Conservation (phyloP, 148 eudicot species). For the Polygonum maritimum region DNA sequence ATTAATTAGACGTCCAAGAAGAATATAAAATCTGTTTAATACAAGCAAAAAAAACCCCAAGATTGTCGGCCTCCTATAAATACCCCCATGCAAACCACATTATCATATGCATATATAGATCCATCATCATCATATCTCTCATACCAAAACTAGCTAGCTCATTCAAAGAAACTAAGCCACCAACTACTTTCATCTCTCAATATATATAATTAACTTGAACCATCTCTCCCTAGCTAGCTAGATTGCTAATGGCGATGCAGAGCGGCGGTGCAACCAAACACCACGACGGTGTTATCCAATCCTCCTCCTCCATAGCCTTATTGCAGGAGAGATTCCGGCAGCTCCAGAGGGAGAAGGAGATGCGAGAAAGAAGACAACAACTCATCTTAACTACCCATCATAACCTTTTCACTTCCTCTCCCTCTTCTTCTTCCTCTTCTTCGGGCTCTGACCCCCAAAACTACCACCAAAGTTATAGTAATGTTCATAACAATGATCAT, state of each 20-base stretch:
- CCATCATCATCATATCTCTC: constrained; percentile 6
- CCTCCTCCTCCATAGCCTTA: constrained; percentile 41
- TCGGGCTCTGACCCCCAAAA: neutral
- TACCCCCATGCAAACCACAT: constrained; percentile 9
- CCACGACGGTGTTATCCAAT: constrained; percentile 23
- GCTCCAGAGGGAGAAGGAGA: constrained; percentile 54
- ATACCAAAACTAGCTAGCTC: neutral
- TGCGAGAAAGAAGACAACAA: constrained; percentile 54
- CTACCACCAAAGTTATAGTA: neutral
- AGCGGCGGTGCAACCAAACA: constrained; percentile 14
- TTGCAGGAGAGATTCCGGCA: constrained; percentile 75
- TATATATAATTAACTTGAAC: too few species aligned
- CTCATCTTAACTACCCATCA: constrained; percentile 23
- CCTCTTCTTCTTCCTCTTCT: neutral
- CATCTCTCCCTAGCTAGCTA: too few species aligned
- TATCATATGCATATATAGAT: neutral
- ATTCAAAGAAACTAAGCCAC: neutral
- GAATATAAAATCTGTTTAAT: neutral
- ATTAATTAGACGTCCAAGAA: neutral
- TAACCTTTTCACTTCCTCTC: neutral
- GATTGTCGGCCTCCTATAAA: constrained; percentile 4
- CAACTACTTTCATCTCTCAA: neutral
- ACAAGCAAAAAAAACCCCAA: constrained; percentile 2
- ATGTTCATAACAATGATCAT: neutral
- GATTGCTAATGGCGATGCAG: constrained; percentile 12